Conservation (phyloP, 2,329 filamentous ascomycete genomes). For the Apiospora marii region DNA sequence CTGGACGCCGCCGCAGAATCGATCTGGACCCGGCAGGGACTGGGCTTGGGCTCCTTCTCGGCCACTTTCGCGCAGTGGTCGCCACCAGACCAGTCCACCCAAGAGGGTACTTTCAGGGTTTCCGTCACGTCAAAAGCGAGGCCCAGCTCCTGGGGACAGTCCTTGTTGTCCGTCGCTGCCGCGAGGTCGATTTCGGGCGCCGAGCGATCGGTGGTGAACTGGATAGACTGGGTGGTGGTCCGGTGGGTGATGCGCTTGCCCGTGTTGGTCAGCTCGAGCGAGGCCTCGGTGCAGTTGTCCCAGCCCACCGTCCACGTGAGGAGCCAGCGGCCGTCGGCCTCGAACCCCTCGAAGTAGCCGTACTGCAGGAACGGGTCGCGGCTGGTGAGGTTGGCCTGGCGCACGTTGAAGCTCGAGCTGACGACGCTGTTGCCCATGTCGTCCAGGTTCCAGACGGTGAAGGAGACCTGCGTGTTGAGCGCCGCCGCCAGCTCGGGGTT, state of each 20-base stretch:
- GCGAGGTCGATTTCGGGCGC: constrained; percentile 29
- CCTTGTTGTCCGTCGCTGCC: constrained; percentile 25
- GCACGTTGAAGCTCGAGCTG: not conserved
- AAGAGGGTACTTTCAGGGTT: not conserved
- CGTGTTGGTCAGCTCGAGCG: not conserved
- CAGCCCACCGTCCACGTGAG: constrained; percentile 22
- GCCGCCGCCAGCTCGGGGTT: constrained; percentile 30
- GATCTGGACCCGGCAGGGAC: constrained; percentile 27
- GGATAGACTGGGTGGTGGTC: not conserved
- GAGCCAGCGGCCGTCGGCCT: constrained; percentile 1
- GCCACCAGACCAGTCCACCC: constrained; percentile 1
- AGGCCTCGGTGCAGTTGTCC: constrained; percentile 20
- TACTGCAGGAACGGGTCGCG: constrained; percentile 13
- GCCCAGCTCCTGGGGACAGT: constrained; percentile 13
- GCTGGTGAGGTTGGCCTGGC: constrained; percentile 20
- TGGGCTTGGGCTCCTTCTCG: not conserved
- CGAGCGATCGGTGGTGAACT: constrained; percentile 4
- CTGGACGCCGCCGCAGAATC: constrained; percentile 25
- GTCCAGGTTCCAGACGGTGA: constrained; percentile 21
- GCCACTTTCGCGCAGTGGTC: not conserved
- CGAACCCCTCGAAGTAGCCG: not conserved
- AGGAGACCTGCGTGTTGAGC: constrained; percentile 23
- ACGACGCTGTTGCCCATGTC: constrained; percentile 16
- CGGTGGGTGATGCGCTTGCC: not conserved
- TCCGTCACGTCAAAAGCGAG: not conserved